Conservation (phyloP, 2,329 filamentous ascomycete species). For the Ceratocystis papillata region DNA sequence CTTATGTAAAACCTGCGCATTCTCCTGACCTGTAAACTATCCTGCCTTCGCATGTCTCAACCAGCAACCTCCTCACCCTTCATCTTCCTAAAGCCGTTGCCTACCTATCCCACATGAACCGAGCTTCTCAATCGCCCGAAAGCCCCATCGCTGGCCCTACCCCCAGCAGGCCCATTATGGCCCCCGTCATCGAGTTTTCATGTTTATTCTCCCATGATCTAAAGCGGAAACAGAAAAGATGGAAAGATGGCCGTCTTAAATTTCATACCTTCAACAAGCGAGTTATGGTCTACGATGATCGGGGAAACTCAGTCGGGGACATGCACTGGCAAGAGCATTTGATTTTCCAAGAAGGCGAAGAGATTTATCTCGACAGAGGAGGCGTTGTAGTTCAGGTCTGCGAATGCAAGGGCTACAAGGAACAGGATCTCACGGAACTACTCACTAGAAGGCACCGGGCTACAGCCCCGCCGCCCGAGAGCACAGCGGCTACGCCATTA, state of each 20-base stretch:
- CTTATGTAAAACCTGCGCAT: not conserved
- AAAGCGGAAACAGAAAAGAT: conserved; percentile 76
- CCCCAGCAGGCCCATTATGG: conserved; percentile 45
- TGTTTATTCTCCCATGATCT: conserved; percentile 84
- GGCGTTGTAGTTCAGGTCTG: conserved; percentile 69
- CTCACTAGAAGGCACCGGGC: conserved; percentile 48
- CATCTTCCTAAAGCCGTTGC: not conserved
- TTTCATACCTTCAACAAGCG: conserved; percentile 87
- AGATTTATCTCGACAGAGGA: conserved; percentile 65
- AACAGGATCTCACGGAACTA: conserved; percentile 69
- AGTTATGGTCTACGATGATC: conserved; percentile 79
- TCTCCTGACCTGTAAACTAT: not conserved
- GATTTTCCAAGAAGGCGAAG: conserved; percentile 68
- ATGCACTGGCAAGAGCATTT: conserved; percentile 63
- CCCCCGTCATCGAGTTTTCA: conserved; percentile 66
- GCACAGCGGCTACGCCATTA: conserved; percentile 24
- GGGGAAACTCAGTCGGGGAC: conserved; percentile 72
- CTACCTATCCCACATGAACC: conserved; percentile 8
- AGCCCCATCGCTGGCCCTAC: not conserved
- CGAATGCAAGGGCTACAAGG: conserved; percentile 58
- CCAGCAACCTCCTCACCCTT: not conserved
- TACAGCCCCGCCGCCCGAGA: conserved; percentile 23
- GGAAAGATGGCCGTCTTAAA: conserved; percentile 83
- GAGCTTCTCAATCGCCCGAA: conserved; percentile 6
- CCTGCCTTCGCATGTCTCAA: conserved; percentile 6